Base-by-base conservation (phyloP, 768 basidiomycete species). In the Calocybe indica region DNA sequence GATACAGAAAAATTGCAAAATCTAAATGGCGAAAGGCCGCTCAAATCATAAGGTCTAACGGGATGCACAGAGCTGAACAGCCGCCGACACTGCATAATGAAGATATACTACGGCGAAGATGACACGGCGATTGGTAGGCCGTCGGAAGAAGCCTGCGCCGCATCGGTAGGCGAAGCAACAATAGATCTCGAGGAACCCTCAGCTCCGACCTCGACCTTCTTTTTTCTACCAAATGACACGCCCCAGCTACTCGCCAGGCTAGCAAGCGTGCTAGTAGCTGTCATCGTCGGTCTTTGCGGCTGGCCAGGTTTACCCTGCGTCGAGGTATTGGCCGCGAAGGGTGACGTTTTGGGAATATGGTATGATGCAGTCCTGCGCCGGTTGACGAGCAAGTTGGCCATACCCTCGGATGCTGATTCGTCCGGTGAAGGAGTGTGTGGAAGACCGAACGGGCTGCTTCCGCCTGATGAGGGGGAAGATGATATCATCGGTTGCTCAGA, bases 241-340 rank as follows among this genome's bases (percentile, higher is more conserved):
- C 82, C 83, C 79, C 79, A 85, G 60, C 75, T 85, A 41, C 70
- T 81, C 5, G 82, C 82, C 41, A 83, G 65, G 49, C 66, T 79
- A 8, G 80, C 78, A 13, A 83, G 58, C 8, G 82, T 73, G 35
- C 73, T 72, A 9, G 75, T 71, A 5, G 80, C 73, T 4, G 73
- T 74, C 37, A 67, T 44, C 9, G 64, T 56, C 13, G 70, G 63
- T 32, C 58, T 56, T 1, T 54, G 51, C 10, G 66, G 49, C 38
- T 62, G 58, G 32, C 58, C 58, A n/a, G 62, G 46, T 40, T 52
- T 58, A 36, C 53, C 53, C 40, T 62, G 60, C 34, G 62, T 60
- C 12, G 65, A 56, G 39, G 57, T 54, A 47, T 62, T 62, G 33
- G 67, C 47, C 15, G 66, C 67, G 37, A 79, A 61, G 7, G 77